Evolutionary conservation across 75 land plant species (phyloP).

Genomic region (Picea sitchensis): DNA sequence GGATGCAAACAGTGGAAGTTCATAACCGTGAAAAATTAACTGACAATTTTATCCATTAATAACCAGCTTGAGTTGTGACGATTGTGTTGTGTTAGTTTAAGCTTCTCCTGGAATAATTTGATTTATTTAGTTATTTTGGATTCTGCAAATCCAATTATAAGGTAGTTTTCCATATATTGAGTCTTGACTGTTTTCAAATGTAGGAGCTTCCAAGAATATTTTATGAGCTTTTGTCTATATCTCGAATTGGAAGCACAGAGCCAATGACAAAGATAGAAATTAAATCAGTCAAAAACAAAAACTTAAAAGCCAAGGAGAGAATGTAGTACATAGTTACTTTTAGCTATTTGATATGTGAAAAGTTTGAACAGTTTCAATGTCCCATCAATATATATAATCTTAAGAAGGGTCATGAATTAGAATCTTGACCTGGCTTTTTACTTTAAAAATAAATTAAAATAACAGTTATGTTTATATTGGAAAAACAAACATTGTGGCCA

Average conservation of each 20-base stretch:
- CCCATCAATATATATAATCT: background rate
- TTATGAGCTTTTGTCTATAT: slow-evolving; percentile 1
- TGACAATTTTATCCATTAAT: background rate
- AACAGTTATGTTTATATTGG: too few relatives aligned
- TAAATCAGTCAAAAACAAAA: background rate
- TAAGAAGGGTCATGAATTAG: too few relatives aligned
- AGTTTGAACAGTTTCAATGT: background rate
- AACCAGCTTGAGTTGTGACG: background rate
- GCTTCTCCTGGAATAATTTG: too few relatives aligned
- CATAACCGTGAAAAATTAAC: background rate
- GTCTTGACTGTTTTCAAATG: too few relatives aligned
- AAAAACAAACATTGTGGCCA: too few relatives aligned
- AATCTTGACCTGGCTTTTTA: too few relatives aligned
- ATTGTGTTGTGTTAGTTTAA: too few relatives aligned
- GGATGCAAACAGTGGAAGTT: too few relatives aligned
- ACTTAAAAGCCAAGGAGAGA: background rate
- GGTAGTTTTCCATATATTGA: background rate
- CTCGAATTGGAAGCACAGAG: background rate
- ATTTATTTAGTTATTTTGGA: background rate
- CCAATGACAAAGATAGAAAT: background rate
- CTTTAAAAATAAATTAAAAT: too few relatives aligned
- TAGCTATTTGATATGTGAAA: background rate
- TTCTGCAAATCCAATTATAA: background rate
- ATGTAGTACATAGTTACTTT: background rate
- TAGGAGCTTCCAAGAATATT: background rate